Base-by-base conservation (phyloP, 1,139 yeast species). In the Torulaspora globosa region DNA sequence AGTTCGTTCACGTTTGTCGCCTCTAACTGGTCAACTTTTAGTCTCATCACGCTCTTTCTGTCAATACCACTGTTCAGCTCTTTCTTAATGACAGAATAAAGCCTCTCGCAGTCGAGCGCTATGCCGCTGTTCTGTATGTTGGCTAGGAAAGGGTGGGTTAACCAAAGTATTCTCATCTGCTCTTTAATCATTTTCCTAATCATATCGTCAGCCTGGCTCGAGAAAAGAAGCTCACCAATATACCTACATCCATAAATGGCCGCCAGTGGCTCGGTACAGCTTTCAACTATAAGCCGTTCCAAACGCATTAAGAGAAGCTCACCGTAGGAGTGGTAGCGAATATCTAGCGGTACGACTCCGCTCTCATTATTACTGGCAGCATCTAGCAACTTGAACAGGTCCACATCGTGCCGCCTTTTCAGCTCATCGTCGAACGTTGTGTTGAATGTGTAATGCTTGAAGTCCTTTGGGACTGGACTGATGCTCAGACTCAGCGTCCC, bases 211-310 rank as follows among this genome's bases (percentile, higher is more conserved):
- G 69, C 57, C 11, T 72, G 61, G 1, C 62, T 56, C 3, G 75
- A 68, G 14, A 67, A 63, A 6, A 76, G 65, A 21, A 88, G 65
- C 44, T 82, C 83, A 7, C 88, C 89, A 53, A 85, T 85, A 34
- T 69, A 46, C n/a, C 44, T 62, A 56, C 90, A 82, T 58, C 80
- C 84, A 44, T 79, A 70, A 11, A 88, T 53, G 0, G 88, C 82
- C 0, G 92, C 79, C 29, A 85, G 63, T 0, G 96, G 85, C 55
- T 88, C 88, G 48, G 88, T 78, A 54, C 86, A 83, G 29, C 86
- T 76, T 56, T 86, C 85, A 7, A 83, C 78, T 24, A 84, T 74
- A 44, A 88, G 69, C 57, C 82, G 82, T 55, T 84, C 88, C 56
- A 79, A 71, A 62, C 88, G 95, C 4, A 71, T 66, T 14, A 79